Conservation (phyloP, 208 protist species). For the Giardia muris region DNA sequence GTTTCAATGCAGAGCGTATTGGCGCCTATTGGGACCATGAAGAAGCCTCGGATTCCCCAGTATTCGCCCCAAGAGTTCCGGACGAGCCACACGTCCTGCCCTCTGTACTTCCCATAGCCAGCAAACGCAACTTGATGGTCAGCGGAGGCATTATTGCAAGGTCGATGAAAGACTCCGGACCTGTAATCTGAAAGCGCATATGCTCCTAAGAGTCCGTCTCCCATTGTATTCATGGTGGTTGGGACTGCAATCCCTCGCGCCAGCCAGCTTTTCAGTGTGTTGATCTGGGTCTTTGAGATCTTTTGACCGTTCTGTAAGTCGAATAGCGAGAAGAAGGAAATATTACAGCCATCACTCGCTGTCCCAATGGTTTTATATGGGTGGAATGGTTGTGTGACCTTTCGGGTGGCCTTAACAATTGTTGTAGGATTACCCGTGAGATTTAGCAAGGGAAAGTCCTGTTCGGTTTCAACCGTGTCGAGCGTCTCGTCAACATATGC, state of each 20-base stretch:
- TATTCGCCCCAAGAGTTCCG: constrained; percentile 8
- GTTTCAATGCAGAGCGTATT: constrained; percentile 2
- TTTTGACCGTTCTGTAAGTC: not conserved
- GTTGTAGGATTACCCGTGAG: not conserved
- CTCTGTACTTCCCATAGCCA: constrained; percentile 20
- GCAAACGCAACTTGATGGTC: not conserved
- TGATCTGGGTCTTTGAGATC: not conserved
- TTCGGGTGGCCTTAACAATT: not conserved
- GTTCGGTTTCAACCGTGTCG: not conserved
- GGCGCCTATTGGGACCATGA: not conserved
- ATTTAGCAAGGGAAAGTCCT: not conserved
- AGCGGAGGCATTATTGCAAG: not conserved
- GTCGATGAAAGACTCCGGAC: not conserved
- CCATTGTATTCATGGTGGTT: not conserved
- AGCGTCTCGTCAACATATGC: not conserved
- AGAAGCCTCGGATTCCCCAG: not conserved
- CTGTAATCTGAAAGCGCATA: not conserved
- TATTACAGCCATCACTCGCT: not conserved
- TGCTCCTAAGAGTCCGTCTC: not conserved
- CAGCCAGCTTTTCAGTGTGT: not conserved
- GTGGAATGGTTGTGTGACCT: not conserved
- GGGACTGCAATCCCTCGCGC: not conserved
- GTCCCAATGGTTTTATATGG: not conserved
- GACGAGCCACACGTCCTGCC: not conserved
- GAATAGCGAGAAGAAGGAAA: not conserved